A percentile compares a stretch with the other conserved stretches of the same genome.
These are phyloP conservation scores for Macadamia integrifolia DNA, from an alignment of 164 flowering plant species.

Conservation along the genomic window DNA sequence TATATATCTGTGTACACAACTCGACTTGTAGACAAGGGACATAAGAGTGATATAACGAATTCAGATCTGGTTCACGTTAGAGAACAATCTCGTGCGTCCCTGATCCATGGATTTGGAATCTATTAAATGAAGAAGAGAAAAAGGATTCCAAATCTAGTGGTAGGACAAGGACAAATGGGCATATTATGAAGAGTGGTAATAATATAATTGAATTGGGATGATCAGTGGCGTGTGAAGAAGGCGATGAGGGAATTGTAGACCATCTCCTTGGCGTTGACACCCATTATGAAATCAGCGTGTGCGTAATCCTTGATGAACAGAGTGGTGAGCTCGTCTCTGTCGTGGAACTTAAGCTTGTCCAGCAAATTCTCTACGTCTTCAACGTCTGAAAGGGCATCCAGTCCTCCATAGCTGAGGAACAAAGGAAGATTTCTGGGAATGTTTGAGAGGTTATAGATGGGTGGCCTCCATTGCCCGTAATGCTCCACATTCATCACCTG, in stretches of 20 bases:
- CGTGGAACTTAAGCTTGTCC: slow-evolving; percentile 50
- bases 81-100: too few species aligned
- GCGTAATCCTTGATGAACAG: slow-evolving; percentile 55
- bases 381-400: slow-evolving; percentile 50
- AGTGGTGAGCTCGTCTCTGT: slow-evolving; percentile 44
- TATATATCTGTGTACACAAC: too few species aligned
- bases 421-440: slow-evolving; percentile 56
- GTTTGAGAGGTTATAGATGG: slow-evolving; percentile 50
- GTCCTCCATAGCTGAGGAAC: slow-evolving; percentile 68
- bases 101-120: too few species aligned
- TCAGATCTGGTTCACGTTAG: too few species aligned
- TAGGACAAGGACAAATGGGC: too few species aligned
- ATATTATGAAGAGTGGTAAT: too few species aligned
- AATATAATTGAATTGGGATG: too few species aligned
- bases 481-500: slow-evolving; percentile 29
- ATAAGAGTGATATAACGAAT: too few species aligned
- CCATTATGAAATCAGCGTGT: slow-evolving; percentile 73
- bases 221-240: slow-evolving; percentile 38
- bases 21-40: too few species aligned
- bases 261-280: slow-evolving; percentile 44
- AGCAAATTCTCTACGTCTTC: slow-evolving; percentile 44
- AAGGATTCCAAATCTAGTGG: too few species aligned
- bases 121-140: too few species aligned
- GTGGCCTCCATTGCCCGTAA: slow-evolving; percentile 48
- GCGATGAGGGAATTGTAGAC: slow-evolving; percentile 43